Evolutionary conservation across 1,284 basidiomycete species (phyloP).

Genomic region (Naganishia sp.): DNA sequence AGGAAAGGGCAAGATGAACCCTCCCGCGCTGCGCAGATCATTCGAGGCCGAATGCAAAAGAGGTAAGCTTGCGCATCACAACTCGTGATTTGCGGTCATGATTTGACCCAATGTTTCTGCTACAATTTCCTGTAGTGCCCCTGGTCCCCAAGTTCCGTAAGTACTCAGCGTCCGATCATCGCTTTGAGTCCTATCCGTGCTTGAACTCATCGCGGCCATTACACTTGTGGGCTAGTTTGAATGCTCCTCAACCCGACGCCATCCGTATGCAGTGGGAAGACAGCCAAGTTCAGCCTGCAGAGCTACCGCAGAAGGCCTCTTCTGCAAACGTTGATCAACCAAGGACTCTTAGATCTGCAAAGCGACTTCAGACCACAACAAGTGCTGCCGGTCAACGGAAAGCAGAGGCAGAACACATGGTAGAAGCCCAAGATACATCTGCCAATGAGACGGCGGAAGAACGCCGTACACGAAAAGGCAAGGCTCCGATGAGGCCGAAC

Average conservation of each 20-base stretch:
- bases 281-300: constrained; percentile 3
- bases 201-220: too few relatives aligned
- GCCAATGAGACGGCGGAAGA: background rate
- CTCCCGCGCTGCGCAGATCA: background rate
- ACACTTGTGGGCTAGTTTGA: constrained; percentile 1
- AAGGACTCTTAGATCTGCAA: too few relatives aligned
- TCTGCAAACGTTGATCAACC: too few relatives aligned
- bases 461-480: constrained; percentile 17
- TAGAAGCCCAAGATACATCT: background rate
- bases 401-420: background rate
- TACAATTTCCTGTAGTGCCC: background rate
- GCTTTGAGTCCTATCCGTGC: too few relatives aligned
- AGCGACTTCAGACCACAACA: background rate
- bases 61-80: background rate
- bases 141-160: background rate
- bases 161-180: background rate
- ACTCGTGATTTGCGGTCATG: background rate
- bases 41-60: constrained; percentile 1
- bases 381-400: background rate
- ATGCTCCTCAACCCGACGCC: constrained; percentile 25
- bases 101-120: background rate
- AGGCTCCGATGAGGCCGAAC: background rate
- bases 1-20: constrained; percentile 14
- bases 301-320: too few relatives aligned
- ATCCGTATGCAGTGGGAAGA: constrained; percentile 25